Evolutionary conservation across 805 yeast species (phyloP).

Genomic region (Metschnikowia henanensis): DNA sequence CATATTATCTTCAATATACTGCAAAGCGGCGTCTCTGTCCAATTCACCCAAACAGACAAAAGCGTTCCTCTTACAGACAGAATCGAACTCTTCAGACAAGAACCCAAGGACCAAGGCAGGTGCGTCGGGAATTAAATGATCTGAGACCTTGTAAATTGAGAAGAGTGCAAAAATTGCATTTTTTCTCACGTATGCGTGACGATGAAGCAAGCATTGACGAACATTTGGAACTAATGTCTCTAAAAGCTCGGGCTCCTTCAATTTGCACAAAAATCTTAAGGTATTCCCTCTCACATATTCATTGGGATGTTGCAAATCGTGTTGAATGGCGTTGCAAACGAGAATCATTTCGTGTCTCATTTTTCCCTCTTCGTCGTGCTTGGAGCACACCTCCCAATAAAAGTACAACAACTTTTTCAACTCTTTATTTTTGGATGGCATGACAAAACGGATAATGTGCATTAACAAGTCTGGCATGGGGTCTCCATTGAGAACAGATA

Average conservation of each 20-base stretch:
- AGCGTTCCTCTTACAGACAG: constrained; percentile 94
- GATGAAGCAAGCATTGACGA: constrained; percentile 87
- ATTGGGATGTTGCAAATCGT: constrained; percentile 97
- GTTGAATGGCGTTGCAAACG: constrained; percentile 96
- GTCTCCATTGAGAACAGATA: constrained; percentile 89
- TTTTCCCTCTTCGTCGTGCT: constrained; percentile 82
- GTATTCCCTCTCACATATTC: constrained; percentile 97
- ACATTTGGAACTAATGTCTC: constrained; percentile 96
- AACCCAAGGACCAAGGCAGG: constrained; percentile 75
- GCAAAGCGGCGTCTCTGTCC: constrained; percentile 81
- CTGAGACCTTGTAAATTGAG: constrained; percentile 79
- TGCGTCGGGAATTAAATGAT: constrained; percentile 94
- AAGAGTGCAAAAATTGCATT: constrained; percentile 92
- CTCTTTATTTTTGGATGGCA: constrained; percentile 92
- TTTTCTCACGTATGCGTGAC: constrained; percentile 97
- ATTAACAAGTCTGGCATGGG: constrained; percentile 89
- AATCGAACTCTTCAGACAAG: constrained; percentile 80
- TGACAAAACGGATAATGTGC: constrained; percentile 95
- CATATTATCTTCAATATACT: constrained; percentile 73
- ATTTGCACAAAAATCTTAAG: constrained; percentile 83
- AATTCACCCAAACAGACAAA: constrained; percentile 82
- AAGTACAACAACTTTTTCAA: constrained; percentile 90
- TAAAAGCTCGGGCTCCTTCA: constrained; percentile 88
- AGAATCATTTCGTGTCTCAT: constrained; percentile 98
- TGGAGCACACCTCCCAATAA: constrained; percentile 98